phyloP scores from a whole-genome alignment of 2,329 filamentous ascomycete genomes.

The Alternaria alternata region DNA sequence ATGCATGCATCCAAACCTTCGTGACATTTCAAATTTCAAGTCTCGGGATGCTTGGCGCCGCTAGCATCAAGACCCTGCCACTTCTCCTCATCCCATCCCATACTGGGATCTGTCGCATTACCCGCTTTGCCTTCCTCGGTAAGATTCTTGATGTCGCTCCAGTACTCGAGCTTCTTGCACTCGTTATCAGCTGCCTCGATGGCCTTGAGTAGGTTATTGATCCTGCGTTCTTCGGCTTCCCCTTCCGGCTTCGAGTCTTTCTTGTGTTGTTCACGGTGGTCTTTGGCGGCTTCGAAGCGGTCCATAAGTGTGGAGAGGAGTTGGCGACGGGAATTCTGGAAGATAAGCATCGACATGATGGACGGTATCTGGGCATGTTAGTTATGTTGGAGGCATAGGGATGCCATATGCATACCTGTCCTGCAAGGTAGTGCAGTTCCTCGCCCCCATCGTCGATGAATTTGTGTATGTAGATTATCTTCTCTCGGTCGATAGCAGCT shows the following conservation, averaged over 20 bases:
- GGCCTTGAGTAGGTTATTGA: slow-evolving; percentile 75
- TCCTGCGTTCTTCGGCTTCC: slow-evolving; percentile 60
- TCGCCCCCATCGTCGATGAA: slow-evolving; percentile 78
- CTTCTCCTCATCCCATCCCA: slow-evolving; percentile 47
- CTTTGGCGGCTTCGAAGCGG: slow-evolving; percentile 61
- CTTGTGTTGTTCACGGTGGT: slow-evolving; percentile 59
- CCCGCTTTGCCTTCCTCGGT: slow-evolving; percentile 48
- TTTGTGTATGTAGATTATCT: slow-evolving; percentile 80
- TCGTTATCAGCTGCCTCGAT: slow-evolving; percentile 80
- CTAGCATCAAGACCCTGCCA: slow-evolving; percentile 52
- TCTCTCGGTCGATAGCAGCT: slow-evolving; percentile 87
- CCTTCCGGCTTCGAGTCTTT: slow-evolving; percentile 54
- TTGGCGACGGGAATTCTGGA: slow-evolving; percentile 83
- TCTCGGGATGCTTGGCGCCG: slow-evolving; percentile 43
- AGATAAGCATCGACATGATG: slow-evolving; percentile 76
- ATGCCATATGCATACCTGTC: slow-evolving; percentile 57
- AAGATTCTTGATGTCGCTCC: slow-evolving; percentile 72
- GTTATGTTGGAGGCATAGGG: background rate
- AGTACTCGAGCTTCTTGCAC: slow-evolving; percentile 82
- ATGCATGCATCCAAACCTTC: slow-evolving; percentile 6
- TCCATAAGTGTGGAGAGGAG: slow-evolving; percentile 74
- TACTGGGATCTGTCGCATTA: slow-evolving; percentile 41
- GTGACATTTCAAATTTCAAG: background rate
- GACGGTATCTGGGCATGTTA: slow-evolving; percentile 40
- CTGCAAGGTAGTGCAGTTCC: slow-evolving; percentile 77